These are phyloP conservation scores for Lactifluus piperatus DNA, from an alignment of 768 basidiomycete species.

Conservation along the genomic window DNA sequence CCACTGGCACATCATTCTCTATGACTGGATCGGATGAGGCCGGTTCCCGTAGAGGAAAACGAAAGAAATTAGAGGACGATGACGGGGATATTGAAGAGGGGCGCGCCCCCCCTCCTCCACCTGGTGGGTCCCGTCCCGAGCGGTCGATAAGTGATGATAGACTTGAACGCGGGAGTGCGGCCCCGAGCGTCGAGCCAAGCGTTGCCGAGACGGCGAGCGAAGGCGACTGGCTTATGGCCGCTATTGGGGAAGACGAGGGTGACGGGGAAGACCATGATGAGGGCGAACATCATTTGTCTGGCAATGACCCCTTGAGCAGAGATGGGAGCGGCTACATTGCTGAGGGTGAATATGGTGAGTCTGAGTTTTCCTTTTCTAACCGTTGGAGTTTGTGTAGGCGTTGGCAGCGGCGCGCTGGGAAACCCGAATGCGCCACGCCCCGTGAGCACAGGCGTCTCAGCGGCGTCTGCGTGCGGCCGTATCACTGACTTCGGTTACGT, in stretches of 20 bases:
- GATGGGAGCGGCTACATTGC: conserved; percentile 7
- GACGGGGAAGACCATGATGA: conserved; percentile 34
- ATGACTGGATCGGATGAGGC: conserved; percentile 41
- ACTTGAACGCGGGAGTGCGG: conserved; percentile 49
- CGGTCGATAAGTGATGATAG: conserved; percentile 44
- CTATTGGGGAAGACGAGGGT: conserved; percentile 65
- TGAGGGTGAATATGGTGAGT: conserved; percentile 27
- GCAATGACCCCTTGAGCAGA: conserved; percentile 2
- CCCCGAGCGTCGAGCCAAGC: conserved; percentile 67
- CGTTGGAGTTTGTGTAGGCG: conserved; percentile 25
- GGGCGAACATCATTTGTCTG: conserved; percentile 18
- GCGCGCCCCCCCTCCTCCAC: conserved; percentile 58
- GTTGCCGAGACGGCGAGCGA: conserved; percentile 57
- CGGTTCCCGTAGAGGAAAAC: conserved; percentile 62
- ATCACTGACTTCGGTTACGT: conserved; percentile 54
- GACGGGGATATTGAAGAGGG: conserved; percentile 73
- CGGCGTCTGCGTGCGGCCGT: conserved; percentile 33
- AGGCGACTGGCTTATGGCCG: conserved; percentile 85
- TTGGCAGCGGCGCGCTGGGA: conserved; percentile 25
- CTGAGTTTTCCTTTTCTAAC: conserved; percentile 15
- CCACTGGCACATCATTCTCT: conserved; percentile 42
- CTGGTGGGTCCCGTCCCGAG: conserved; percentile 29
- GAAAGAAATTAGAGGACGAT: conserved; percentile 86
- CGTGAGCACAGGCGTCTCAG: conserved; percentile 16
- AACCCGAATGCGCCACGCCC: conserved; percentile 17